Evolutionary conservation across 805 yeast species (phyloP).

Genomic region (Ogataea pilisensis): DNA sequence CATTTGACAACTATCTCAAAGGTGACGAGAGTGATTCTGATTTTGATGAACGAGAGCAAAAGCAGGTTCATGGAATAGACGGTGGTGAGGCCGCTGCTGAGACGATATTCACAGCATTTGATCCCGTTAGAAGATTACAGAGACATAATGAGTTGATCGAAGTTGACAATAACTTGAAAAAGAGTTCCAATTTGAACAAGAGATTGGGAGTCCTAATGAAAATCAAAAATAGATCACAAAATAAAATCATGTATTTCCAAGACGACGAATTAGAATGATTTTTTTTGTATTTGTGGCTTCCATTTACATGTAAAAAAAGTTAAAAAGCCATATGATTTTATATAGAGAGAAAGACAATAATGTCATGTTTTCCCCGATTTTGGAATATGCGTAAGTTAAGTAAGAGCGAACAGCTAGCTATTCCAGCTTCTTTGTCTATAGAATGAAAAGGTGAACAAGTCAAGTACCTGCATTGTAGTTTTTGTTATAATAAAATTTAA

Average conservation of each 20-base stretch:
- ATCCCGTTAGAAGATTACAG: slow-evolving; percentile 67
- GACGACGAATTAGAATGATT: slow-evolving; percentile 2
- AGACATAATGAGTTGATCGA: slow-evolving; percentile 75
- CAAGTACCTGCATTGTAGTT: too few species aligned
- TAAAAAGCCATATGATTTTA: too few species aligned
- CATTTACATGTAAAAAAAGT: too few species aligned
- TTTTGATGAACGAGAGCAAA: slow-evolving; percentile 5
- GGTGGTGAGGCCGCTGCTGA: slow-evolving; percentile 20
- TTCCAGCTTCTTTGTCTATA: too few species aligned
- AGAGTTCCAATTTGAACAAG: slow-evolving; percentile 61
- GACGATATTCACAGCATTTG: slow-evolving; percentile 47
- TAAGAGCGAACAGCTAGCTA: too few species aligned
- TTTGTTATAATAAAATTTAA: slow-evolving; percentile 24
- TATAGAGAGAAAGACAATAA: too few species aligned
- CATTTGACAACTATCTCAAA: background rate
- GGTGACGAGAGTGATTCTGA: background rate
- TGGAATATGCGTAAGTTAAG: too few species aligned
- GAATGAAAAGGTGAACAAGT: too few species aligned
- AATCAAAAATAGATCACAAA: slow-evolving; percentile 9
- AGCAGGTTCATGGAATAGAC: slow-evolving; percentile 58
- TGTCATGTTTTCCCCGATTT: too few species aligned
- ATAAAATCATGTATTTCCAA: slow-evolving; percentile 14
- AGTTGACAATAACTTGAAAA: slow-evolving; percentile 67
- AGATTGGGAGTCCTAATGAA: slow-evolving; percentile 56
- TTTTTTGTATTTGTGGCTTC: too few species aligned